Evolutionary conservation across 192 early-diverging fungal genomes (phyloP).

Genomic region (Neocallimastix lanati): DNA sequence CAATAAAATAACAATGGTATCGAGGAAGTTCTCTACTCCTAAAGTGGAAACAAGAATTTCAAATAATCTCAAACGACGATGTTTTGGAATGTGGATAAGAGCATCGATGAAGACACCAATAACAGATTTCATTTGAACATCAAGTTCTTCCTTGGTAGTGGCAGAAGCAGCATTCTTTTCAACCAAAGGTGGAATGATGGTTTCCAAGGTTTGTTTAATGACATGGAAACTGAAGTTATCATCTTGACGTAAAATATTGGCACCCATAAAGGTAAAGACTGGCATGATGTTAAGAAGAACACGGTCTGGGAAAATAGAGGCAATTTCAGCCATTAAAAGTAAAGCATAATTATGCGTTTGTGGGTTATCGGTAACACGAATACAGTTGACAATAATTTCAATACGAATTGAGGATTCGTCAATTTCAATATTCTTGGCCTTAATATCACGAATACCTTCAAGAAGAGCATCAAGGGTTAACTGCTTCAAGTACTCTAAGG

Average conservation of each 20-base stretch:
- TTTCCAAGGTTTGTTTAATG: constrained; percentile 61
- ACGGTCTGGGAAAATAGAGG: constrained; percentile 53
- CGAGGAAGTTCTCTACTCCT: constrained; percentile 54
- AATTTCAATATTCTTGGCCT: constrained; percentile 14
- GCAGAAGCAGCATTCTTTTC: constrained; percentile 13
- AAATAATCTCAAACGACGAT: constrained; percentile 76
- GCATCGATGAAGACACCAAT: constrained; percentile 84
- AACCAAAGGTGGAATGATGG: constrained; percentile 67
- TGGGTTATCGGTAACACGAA: constrained; percentile 75
- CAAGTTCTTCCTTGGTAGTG: constrained; percentile 6
- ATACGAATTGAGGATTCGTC: constrained; percentile 57
- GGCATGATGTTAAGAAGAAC: constrained; percentile 90
- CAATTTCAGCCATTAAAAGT: constrained; percentile 71
- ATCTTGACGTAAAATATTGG: constrained; percentile 82
- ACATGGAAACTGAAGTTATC: constrained; percentile 92
- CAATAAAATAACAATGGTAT: constrained; percentile 49
- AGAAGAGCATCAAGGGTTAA: constrained; percentile 46
- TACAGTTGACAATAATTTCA: constrained; percentile 70
- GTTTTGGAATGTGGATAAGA: constrained; percentile 76
- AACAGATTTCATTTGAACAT: constrained; percentile 44
- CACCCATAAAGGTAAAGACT: constrained; percentile 95
- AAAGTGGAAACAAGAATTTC: constrained; percentile 60
- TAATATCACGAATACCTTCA: constrained; percentile 11
- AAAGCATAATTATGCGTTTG: constrained; percentile 85
- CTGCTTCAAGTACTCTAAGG: constrained; percentile 76